Evolutionary conservation across 768 basidiomycete genomes (phyloP).

Genomic region (Gymnopilus dilepis): DNA sequence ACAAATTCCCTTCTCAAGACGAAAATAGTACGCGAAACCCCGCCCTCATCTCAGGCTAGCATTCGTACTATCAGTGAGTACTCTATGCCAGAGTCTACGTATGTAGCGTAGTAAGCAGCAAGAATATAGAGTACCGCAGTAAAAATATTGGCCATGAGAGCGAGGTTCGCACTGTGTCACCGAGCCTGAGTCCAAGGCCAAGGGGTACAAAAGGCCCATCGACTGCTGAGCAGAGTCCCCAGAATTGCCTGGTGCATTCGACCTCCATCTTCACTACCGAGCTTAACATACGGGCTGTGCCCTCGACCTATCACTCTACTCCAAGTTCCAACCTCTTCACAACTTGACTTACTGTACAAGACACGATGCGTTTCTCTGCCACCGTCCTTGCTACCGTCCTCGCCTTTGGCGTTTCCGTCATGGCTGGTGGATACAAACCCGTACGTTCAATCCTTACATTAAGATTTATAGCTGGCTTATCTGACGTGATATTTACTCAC

Average conservation of each 20-base stretch:
- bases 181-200: too few relatives aligned
- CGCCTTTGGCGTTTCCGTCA: background rate
- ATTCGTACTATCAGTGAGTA: too few relatives aligned
- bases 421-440: background rate
- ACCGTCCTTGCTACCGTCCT: background rate
- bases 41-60: too few relatives aligned
- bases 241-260: constrained; percentile 12
- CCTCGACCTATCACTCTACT: constrained; percentile 4
- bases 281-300: constrained; percentile 6
- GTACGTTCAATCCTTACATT: background rate
- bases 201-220: background rate
- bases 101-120: too few relatives aligned
- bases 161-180: too few relatives aligned
- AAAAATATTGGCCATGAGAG: too few relatives aligned
- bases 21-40: too few relatives aligned
- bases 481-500: background rate
- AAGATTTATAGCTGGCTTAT: too few relatives aligned
- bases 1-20: too few relatives aligned
- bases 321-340: background rate
- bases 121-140: too few relatives aligned
- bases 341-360: too few relatives aligned
- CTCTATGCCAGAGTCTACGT: too few relatives aligned
- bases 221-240: background rate
- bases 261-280: background rate
- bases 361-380: constrained; percentile 7